phyloP scores from a whole-genome alignment of 192 early-diverging fungal genomes.

The Coemansia interrupta region DNA sequence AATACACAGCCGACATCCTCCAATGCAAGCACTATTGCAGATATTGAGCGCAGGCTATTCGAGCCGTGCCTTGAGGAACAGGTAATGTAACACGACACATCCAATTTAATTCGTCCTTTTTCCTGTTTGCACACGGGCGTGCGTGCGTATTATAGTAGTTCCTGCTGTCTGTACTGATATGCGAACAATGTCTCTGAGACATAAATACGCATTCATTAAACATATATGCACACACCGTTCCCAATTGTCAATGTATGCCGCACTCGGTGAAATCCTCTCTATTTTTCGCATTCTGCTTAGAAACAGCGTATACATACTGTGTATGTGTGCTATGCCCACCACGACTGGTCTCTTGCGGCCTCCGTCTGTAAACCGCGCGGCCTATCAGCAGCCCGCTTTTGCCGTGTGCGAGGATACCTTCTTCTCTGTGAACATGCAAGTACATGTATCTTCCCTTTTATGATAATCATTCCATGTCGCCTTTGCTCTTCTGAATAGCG shows the following conservation, averaged over 20 bases:
- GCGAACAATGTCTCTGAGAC: constrained; percentile 11
- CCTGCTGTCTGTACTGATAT: too few relatives aligned
- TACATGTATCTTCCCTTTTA: too few relatives aligned
- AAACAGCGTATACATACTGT: too few relatives aligned
- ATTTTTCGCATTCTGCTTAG: too few relatives aligned
- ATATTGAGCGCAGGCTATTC: constrained; percentile 42
- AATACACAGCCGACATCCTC: background rate
- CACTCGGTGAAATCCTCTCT: constrained; percentile 2
- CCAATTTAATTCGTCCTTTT: background rate
- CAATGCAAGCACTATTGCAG: constrained; percentile 31
- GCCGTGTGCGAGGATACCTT: too few relatives aligned
- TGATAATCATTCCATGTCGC: too few relatives aligned
- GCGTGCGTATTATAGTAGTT: background rate
- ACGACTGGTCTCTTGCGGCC: too few relatives aligned
- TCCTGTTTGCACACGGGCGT: background rate
- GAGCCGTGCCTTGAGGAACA: constrained; percentile 19
- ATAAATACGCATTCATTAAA: constrained; percentile 38
- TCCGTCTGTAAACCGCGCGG: too few relatives aligned
- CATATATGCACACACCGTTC: constrained; percentile 9
- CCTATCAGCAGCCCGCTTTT: too few relatives aligned
- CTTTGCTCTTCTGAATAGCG: too few relatives aligned
- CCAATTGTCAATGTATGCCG: constrained; percentile 5
- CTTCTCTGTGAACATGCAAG: too few relatives aligned
- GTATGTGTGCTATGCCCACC: too few relatives aligned
- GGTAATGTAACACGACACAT: constrained; percentile 17